Evolutionary conservation across 2,329 filamentous ascomycete genomes (phyloP).

Genomic region (Tricladium varicosporioides): DNA sequence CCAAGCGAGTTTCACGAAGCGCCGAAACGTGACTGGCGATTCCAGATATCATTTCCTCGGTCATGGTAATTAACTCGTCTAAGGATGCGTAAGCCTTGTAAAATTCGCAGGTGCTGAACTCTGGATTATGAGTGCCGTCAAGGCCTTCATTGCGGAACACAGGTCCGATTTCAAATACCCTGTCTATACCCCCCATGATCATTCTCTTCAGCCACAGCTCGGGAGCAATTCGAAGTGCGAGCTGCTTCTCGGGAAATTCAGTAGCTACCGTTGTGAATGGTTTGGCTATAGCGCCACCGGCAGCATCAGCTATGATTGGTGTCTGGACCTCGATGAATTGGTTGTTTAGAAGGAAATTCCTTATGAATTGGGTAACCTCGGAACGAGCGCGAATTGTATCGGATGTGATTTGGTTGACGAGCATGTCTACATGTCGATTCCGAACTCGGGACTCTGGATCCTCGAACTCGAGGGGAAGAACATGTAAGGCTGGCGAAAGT

Average conservation of each 20-base stretch:
- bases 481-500: constrained; percentile 75
- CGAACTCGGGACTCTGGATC: constrained; percentile 71
- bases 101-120: constrained; percentile 97
- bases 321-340: constrained; percentile 88
- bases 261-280: constrained; percentile 81
- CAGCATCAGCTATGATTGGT: constrained; percentile 77
- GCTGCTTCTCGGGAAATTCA: constrained; percentile 67
- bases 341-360: constrained; percentile 67
- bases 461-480: constrained; percentile 68
- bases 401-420: constrained; percentile 67
- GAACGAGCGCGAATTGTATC: constrained; percentile 74
- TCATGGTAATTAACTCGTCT: constrained; percentile 70
- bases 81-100: constrained; percentile 84
- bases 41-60: constrained; percentile 66
- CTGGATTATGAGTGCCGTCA: constrained; percentile 90
- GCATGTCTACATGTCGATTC: constrained; percentile 81
- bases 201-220: constrained; percentile 94
- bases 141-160: constrained; percentile 92
- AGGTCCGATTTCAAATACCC: constrained; percentile 89
- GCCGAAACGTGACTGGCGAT: constrained; percentile 52
- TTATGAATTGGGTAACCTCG: constrained; percentile 69
- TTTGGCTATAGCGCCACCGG: constrained; percentile 83
- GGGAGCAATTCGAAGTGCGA: constrained; percentile 85
- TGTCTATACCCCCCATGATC: constrained; percentile 83
- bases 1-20: constrained; percentile 45